A percentile compares a stretch with the other conserved stretches of the same genome.
Conservation (phyloP, 495 filamentous ascomycete genomes). For the Podospora pseudopauciseta region DNA sequence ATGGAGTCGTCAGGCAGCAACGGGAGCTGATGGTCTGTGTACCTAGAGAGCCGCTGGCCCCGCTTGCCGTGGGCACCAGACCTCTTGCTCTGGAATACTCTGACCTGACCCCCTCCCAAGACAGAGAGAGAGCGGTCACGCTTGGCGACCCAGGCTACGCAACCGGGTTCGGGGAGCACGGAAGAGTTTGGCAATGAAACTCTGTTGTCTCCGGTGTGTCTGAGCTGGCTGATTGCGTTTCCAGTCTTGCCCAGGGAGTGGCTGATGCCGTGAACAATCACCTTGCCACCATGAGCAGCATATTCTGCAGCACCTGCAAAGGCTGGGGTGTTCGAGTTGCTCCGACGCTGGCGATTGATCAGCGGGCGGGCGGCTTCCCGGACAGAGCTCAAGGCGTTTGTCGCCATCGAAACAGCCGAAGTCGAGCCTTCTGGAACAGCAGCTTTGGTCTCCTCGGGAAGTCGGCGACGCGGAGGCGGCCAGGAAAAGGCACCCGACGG, state of each 20-base stretch:
- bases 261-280: slow-evolving; percentile 75
- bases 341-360: slow-evolving; percentile 48
- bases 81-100: slow-evolving; percentile 63
- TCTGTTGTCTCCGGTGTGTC: slow-evolving; percentile 80
- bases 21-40: slow-evolving; percentile 63
- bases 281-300: slow-evolving; percentile 69
- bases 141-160: slow-evolving; percentile 54
- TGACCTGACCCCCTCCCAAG: slow-evolving; percentile 57
- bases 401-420: slow-evolving; percentile 52
- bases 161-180: slow-evolving; percentile 45
- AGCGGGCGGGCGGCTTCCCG: slow-evolving; percentile 52
- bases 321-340: slow-evolving; percentile 41
- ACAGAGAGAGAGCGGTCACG: slow-evolving; percentile 54
- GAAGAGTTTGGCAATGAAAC: slow-evolving; percentile 63
- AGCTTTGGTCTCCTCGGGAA: slow-evolving; percentile 40
- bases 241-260: slow-evolving; percentile 80
- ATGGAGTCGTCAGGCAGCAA: slow-evolving; percentile 49
- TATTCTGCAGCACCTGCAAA: slow-evolving; percentile 56
- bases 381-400: slow-evolving; percentile 63
- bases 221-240: slow-evolving; percentile 71
- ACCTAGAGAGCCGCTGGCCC: slow-evolving; percentile 47
- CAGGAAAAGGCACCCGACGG: slow-evolving; percentile 80
- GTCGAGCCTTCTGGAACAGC: slow-evolving; percentile 38
- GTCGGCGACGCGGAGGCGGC: slow-evolving; percentile 74
- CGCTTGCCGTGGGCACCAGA: slow-evolving; percentile 37